These are phyloP conservation scores for Aspergillus ochraceus DNA, from an alignment of 2,329 filamentous ascomycete genomes.

Conservation along the genomic window DNA sequence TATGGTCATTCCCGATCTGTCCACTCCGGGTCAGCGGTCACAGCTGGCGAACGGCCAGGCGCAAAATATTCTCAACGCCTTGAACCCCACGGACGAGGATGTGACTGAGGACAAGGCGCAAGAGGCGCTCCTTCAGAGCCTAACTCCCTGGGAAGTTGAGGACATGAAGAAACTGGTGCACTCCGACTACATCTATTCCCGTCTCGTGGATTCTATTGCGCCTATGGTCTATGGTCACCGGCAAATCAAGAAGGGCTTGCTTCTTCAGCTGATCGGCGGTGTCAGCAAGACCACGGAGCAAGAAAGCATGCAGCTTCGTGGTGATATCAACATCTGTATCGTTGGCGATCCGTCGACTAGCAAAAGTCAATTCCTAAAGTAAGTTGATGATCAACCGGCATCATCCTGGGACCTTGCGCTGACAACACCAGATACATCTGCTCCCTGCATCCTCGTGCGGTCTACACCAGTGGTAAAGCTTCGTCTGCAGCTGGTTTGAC, in stretches of 20 bases:
- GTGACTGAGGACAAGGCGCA: slow-evolving; percentile 82
- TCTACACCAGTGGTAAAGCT: slow-evolving; percentile 97
- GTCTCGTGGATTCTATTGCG: slow-evolving; percentile 88
- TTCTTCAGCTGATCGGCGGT: slow-evolving; percentile 94
- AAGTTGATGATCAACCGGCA: slow-evolving; percentile 22
- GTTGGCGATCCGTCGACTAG: slow-evolving; percentile 96
- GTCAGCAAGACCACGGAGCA: slow-evolving; percentile 80
- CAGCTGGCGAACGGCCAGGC: slow-evolving; percentile 71
- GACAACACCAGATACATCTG: slow-evolving; percentile 68
- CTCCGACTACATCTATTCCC: slow-evolving; percentile 89
- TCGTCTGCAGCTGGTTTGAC: slow-evolving; percentile 97
- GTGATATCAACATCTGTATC: slow-evolving; percentile 98
- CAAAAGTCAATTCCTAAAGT: slow-evolving; percentile 95
- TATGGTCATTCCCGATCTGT: slow-evolving; percentile 89
- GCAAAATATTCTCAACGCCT: slow-evolving; percentile 78
- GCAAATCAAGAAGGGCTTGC: slow-evolving; percentile 93
- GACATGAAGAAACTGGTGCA: slow-evolving; percentile 93
- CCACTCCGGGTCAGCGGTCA: slow-evolving; percentile 72
- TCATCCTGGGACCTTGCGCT: background rate
- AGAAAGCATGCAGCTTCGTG: slow-evolving; percentile 92
- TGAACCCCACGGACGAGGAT: slow-evolving; percentile 71
- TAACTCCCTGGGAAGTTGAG: slow-evolving; percentile 84
- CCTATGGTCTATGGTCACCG: slow-evolving; percentile 98
- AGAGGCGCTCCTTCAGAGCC: slow-evolving; percentile 78
- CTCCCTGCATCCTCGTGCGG: slow-evolving; percentile 91